phyloP scores from a whole-genome alignment of 2,329 filamentous ascomycete species.

The Fusarium odoratissimum region DNA sequence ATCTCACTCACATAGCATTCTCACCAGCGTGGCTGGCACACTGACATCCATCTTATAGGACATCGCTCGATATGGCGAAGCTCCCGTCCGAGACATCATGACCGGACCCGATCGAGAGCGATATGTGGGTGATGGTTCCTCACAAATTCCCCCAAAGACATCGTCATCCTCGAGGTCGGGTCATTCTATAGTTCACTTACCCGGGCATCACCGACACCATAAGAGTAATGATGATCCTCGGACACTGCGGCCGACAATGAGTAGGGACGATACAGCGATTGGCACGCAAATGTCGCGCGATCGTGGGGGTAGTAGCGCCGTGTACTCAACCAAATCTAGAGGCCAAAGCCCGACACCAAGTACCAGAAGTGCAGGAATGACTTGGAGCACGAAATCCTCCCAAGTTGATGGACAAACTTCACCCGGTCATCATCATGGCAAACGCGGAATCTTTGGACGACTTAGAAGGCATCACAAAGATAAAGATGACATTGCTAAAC shows the following conservation, averaged over 20 bases:
- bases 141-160: conserved; percentile 66
- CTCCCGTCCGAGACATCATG: conserved; percentile 77
- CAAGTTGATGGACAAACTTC: conserved; percentile 68
- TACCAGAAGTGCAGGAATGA: conserved; percentile 66
- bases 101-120: conserved; percentile 77
- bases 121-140: conserved; percentile 63
- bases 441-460: conserved; percentile 63
- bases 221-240: conserved; percentile 75
- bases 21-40: conserved; percentile 23
- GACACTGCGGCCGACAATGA: conserved; percentile 76
- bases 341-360: conserved; percentile 87
- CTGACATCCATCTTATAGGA: conserved; percentile 62
- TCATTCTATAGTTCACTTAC: conserved; percentile 72
- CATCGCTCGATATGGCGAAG: conserved; percentile 80
- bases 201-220: conserved; percentile 76
- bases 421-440: conserved; percentile 65
- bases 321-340: conserved; percentile 66
- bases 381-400: conserved; percentile 60
- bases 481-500: conserved; percentile 55
- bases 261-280: conserved; percentile 76
- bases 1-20: neutral
- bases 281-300: conserved; percentile 55
- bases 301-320: conserved; percentile 64
- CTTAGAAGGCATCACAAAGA: conserved; percentile 67
- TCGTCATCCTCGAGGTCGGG: conserved; percentile 71